Evolutionary conservation across 139 green algal genomes (phyloP).

Genomic region (Pleodorina starrii): DNA sequence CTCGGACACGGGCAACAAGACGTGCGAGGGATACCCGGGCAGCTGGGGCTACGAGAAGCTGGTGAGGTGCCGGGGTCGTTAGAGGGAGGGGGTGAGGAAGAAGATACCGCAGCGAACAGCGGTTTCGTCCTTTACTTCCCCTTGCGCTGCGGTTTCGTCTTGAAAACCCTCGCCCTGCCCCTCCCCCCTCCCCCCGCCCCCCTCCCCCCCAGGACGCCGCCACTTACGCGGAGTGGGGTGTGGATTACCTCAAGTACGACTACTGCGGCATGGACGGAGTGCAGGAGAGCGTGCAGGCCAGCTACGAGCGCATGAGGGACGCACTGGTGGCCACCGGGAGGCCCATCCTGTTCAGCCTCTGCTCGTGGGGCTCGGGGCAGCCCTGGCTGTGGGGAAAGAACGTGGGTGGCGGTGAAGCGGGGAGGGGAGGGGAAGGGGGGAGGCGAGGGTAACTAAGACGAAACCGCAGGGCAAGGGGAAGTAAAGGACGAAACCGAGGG

Average conservation of each 20-base stretch:
- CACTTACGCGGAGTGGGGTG: constrained; percentile 81
- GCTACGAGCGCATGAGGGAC: constrained; percentile 77
- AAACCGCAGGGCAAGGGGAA: too few relatives aligned
- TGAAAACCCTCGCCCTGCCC: too few relatives aligned
- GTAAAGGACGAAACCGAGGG: too few relatives aligned
- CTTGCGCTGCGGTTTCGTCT: too few relatives aligned
- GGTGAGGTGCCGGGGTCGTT: constrained; percentile 5
- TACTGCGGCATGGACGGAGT: constrained; percentile 69
- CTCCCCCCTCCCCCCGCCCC: too few relatives aligned
- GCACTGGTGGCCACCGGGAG: constrained; percentile 78
- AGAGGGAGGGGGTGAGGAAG: neutral
- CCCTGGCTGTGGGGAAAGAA: constrained; percentile 79
- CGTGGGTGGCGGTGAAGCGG: constrained; percentile 40
- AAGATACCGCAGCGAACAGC: neutral
- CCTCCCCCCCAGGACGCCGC: constrained; percentile 68
- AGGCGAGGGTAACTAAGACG: too few relatives aligned
- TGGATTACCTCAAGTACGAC: constrained; percentile 88
- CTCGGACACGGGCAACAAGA: constrained; percentile 72
- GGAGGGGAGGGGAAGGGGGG: neutral
- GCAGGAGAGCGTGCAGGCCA: constrained; percentile 43
- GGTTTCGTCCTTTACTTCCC: too few relatives aligned
- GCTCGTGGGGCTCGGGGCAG: constrained; percentile 79
- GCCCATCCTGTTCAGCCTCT: constrained; percentile 82
- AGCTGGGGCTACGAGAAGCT: constrained; percentile 71
- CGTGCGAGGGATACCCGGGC: constrained; percentile 80